Evolutionary conservation across 306 rosid genomes (phyloP), one percentile per base, ranked within the genome.

Genomic region (Medicago arabica): DNA sequence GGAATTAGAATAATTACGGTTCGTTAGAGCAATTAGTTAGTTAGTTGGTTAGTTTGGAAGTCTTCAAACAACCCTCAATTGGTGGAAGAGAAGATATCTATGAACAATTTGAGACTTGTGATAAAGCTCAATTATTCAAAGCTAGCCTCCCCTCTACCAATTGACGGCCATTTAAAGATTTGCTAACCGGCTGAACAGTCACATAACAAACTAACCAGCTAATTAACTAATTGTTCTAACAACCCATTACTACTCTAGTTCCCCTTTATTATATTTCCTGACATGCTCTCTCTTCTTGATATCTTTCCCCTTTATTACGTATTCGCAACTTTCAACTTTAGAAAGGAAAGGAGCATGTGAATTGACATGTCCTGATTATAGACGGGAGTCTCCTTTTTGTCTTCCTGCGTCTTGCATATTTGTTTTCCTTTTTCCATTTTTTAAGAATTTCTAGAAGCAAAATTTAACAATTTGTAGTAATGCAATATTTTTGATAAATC

Each of bases 381-480:
- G 62, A 47, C 6, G 21, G 62, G 7, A 55, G 34, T 55, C 62
- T 19, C 62, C 15, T 10, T 21, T 57, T 57, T 57, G 41, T 60
- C 15, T 53, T 53, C 1, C 28, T 23, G 14, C 31, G 21, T 40
- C 51, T 57, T 39, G 47, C 40, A 54, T 38, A 6, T 19, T 44
- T 7, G 41, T 60, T 53, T 53, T 53, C 28, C 28, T 23, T 23
- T 23, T 23, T 8, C 34, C 61, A 43, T 43, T 28, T 57, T 17
- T 43, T 74, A 16, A 41, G 21, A 23, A 57, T 74, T 28, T 17
- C 67, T 67, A 12, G 31, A 67, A 36, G 71, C 50, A 67, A 25
- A 47, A 28, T 50, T 75, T 49, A 69, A 36, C 47, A 63, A 44
- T 47, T 47, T 47, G 14, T 53, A 53, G 59, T 16, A 53, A 57